Percentiles rank a stretch among this genome's conserved stretches.
phyloP scores from a whole-genome alignment of 371 early-diverging fungal genomes.

The Syncephalastrum contaminatum region DNA sequence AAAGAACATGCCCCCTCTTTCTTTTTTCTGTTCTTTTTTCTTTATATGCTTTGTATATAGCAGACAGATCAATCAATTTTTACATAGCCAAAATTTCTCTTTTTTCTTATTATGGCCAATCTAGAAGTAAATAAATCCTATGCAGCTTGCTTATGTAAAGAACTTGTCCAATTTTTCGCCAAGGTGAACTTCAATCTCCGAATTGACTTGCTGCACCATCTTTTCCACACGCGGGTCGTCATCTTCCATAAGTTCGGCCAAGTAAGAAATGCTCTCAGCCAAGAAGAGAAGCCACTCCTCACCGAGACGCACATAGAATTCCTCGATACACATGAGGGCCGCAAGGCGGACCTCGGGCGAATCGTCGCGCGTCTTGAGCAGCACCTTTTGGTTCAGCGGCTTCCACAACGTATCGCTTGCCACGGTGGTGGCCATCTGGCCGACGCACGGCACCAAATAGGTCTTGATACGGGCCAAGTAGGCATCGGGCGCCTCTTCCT shows the following conservation, averaged over 20 bases:
- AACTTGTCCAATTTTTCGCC: slow-evolving; percentile 87
- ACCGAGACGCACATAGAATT: slow-evolving; percentile 82
- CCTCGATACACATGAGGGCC: slow-evolving; percentile 70
- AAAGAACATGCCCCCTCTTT: no score
- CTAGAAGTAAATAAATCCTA: no score
- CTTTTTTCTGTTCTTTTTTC: no score
- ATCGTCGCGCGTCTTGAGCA: slow-evolving; percentile 77
- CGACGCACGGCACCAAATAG: slow-evolving; percentile 77
- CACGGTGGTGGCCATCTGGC: slow-evolving; percentile 79
- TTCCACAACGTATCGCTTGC: slow-evolving; percentile 88
- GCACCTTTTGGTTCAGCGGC: slow-evolving; percentile 76
- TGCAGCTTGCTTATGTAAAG: slow-evolving; percentile 51
- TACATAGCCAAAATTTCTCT: no score
- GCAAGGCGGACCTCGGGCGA: slow-evolving; percentile 73
- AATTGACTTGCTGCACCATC: slow-evolving; percentile 78
- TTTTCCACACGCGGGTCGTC: slow-evolving; percentile 79
- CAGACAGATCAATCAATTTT: no score
- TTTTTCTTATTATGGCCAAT: no score
- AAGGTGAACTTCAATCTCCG: slow-evolving; percentile 82
- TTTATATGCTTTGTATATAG: no score
- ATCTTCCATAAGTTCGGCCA: slow-evolving; percentile 94
- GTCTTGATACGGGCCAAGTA: slow-evolving; percentile 57
- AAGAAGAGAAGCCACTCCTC: slow-evolving; percentile 90
- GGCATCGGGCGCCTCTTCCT: slow-evolving; percentile 37
- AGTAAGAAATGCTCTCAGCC: slow-evolving; percentile 94